Evolutionary conservation across 768 basidiomycete genomes (phyloP), one percentile per base, ranked within the genome.

Genomic region (Strobilomyces confusus): DNA sequence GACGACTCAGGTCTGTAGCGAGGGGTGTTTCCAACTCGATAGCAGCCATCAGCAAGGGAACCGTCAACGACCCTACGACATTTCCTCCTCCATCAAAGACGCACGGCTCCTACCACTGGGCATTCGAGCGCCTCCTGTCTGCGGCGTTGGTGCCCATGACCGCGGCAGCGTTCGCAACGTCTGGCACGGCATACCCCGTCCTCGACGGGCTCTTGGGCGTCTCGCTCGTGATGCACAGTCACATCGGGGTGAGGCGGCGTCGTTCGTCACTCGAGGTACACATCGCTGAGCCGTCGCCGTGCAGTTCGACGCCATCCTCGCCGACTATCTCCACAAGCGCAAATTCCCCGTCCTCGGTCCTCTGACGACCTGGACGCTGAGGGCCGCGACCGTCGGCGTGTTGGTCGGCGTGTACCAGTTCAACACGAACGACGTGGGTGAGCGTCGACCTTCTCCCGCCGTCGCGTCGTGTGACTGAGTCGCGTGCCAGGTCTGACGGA

Each of bases 381-480:
- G 93, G 44, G 71, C 81, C 7, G 75, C 84, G 6, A 98, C 97
- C 26, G 81, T 86, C 36, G 92, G 84, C 20, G 83, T 89, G 5
- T 78, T 94, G 48, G 83, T 92, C 42, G 95, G 97, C 15, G 81
- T 98, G 7, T 99, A 97, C 75, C 89, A 97, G 71, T 98, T 98
- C 78, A 98, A 98, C 76, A 98, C 97, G 40, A 93, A 95, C 67
- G 95, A 98, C 68, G 85, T 99, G 58, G 95, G 97, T 97, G 62
- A 60, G 89, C 78, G 32, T 30, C 34, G n/a, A n/a, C 5, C 23
- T 12, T 23, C 43, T 44, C 12, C 9, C n/a, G 34, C 48, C 36
- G 43, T 55, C 13, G 49, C 11, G 55, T 53, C 29, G 29, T 29
- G 29, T 29, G 29, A 29, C 29, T 29, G 29, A 29, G 29, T 29